Evolutionary conservation across 495 filamentous ascomycete genomes (phyloP).

Genomic region (Lasiosphaeria ovina): DNA sequence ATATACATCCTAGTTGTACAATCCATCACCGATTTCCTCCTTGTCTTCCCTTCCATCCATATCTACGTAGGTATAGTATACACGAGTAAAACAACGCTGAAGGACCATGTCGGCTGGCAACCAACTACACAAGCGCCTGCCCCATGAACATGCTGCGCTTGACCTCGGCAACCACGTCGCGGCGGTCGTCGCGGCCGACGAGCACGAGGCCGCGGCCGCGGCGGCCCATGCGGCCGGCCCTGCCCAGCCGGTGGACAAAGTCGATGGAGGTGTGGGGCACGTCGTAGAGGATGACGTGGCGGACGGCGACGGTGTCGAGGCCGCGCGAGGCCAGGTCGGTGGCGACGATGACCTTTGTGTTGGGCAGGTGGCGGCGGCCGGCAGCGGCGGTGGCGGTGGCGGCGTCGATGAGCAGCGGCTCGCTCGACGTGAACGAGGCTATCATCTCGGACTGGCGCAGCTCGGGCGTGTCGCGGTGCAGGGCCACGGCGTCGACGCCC

Average conservation of each 20-base stretch:
- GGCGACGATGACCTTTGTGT: slow-evolving; percentile 87
- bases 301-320: slow-evolving; percentile 90
- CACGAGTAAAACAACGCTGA: no score
- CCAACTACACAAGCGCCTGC: slow-evolving; percentile 56
- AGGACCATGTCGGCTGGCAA: no score
- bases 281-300: slow-evolving; percentile 89
- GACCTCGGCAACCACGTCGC: slow-evolving; percentile 88
- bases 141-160: slow-evolving; percentile 93
- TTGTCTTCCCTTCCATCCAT: no score
- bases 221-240: slow-evolving; percentile 89
- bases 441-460: slow-evolving; percentile 72
- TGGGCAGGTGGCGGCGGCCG: slow-evolving; percentile 42
- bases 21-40: no score
- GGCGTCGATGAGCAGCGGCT: slow-evolving; percentile 40
- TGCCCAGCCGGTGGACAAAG: slow-evolving; percentile 91
- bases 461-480: slow-evolving; percentile 77
- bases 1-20: no score
- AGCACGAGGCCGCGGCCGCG: slow-evolving; percentile 86
- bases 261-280: slow-evolving; percentile 95
- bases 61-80: no score
- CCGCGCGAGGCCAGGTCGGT: slow-evolving; percentile 91
- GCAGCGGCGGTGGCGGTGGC: slow-evolving; percentile 22
- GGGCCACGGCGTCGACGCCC: slow-evolving; percentile 79
- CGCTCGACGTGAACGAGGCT: slow-evolving; percentile 65
- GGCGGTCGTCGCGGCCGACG: slow-evolving; percentile 83